Base-by-base conservation (phyloP, 75 land plant genomes). In the Picea glauca region DNA sequence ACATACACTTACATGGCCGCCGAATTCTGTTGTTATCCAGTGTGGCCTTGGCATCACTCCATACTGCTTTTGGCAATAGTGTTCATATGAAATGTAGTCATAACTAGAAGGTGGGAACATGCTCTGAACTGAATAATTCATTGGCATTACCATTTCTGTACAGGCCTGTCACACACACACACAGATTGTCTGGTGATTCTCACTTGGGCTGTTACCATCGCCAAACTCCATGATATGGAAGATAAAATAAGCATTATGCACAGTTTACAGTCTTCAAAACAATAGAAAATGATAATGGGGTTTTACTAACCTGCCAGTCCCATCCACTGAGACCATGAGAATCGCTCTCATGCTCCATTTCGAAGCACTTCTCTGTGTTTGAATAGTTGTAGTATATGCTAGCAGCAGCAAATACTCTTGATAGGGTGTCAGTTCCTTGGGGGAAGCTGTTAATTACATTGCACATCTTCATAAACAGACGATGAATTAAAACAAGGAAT, bases 101-200 rank as follows among this genome's bases (percentile, higher is more conserved):
- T 63, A 80, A 23, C 30, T 64, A 18, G 46, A 86, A 33, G 82
- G 79, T 6, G 63, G 79, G 35, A 80, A 86, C 85, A 86, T 83
- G 70, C 86, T 83, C 57, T 83, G 68, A n/a, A 82, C 65, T 59
- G 81, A 50, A 62, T 62, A 72, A 79, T 78, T 82, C 82, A 86
- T 83, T 5, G 87, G 87, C 87, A 86, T 86, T 12, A 83, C 79
- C 85, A 86, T 86, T 54, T 86, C 85, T 76, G 87, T 84, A 60
- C 86, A 86, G 5, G 82, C 60, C 87, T 86, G 1, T 3, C 38
- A 1, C 38, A 1, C 38, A 1, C 3, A 35, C 38, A 35, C 38
- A 35, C 38, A 35, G 3, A 35, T 35, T 35, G 38, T 35, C 38
- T 1, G 38, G 3, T 35, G 38, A 35, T 3, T 35, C 38, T 35